Percentiles rank a stretch among this genome's conserved stretches.
Evolutionary conservation across 2,329 filamentous ascomycete genomes (phyloP).

Genomic region (Aureobasidium sp.): DNA sequence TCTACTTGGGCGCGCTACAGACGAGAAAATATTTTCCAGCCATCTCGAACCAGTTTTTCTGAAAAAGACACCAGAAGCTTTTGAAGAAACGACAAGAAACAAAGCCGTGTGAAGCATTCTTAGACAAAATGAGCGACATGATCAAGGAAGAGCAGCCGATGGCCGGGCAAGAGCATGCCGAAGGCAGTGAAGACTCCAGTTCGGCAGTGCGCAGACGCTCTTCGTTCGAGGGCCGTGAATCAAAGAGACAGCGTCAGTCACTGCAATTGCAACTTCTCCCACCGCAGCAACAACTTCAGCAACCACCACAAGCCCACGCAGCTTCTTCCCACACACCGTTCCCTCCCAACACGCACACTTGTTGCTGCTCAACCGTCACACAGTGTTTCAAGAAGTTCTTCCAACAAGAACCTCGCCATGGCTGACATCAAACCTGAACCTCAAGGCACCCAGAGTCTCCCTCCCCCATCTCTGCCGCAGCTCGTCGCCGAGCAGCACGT

Average conservation of each 20-base stretch:
- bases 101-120: not conserved
- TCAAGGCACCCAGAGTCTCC: slow-evolving; percentile 76
- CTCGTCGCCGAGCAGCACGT: slow-evolving; percentile 88
- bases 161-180: slow-evolving; percentile 2
- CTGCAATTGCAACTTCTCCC: not conserved
- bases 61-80: not conserved
- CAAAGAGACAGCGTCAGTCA: slow-evolving; percentile 17
- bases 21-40: slow-evolving; percentile 10
- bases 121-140: slow-evolving; percentile 6
- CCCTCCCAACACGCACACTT: slow-evolving; percentile 4
- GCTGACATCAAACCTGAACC: slow-evolving; percentile 14
- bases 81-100: not conserved
- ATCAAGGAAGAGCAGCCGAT: not conserved
- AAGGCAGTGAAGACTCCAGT: not conserved
- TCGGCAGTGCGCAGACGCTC: slow-evolving; percentile 12
- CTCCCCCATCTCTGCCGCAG: slow-evolving; percentile 80
- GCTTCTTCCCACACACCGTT: not conserved
- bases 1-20: not conserved
- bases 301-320: not conserved
- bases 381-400: slow-evolving; percentile 14
- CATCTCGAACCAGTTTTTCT: not conserved
- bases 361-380: slow-evolving; percentile 14
- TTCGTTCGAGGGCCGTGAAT: slow-evolving; percentile 12
- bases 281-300: not conserved
- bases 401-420: slow-evolving; percentile 16